Evolutionary conservation across 1,139 yeast species (phyloP).

Genomic region (Meyerozyma elateridarum): DNA sequence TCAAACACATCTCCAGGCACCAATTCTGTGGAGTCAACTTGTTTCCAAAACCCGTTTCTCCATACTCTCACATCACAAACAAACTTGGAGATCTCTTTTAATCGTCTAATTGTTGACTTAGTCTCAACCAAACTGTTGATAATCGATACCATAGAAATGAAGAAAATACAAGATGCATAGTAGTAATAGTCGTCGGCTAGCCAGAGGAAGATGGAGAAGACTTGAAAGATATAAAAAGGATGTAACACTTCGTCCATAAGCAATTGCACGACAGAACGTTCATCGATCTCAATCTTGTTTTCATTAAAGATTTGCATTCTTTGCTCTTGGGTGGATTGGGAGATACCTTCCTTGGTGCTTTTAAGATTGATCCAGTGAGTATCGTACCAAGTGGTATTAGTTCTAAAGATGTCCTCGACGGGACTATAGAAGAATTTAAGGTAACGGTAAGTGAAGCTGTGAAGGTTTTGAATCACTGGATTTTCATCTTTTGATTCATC

Average conservation of each 20-base stretch:
- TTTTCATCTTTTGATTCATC: constrained; percentile 33
- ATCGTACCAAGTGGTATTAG: constrained; percentile 87
- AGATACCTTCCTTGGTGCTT: constrained; percentile 63
- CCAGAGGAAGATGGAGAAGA: constrained; percentile 89
- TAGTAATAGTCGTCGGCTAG: constrained; percentile 86
- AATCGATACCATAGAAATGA: constrained; percentile 79
- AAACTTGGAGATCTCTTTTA: constrained; percentile 69
- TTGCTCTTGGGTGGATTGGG: constrained; percentile 63
- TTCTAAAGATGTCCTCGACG: constrained; percentile 74
- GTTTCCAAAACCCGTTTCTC: constrained; percentile 93
- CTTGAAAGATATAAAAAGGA: constrained; percentile 92
- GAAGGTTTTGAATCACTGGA: constrained; percentile 66
- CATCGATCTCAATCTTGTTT: constrained; percentile 71
- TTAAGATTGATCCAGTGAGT: constrained; percentile 61
- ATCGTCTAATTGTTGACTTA: constrained; percentile 62
- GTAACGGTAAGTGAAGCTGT: constrained; percentile 76
- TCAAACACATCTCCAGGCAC: constrained; percentile 97
- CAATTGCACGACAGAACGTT: constrained; percentile 60
- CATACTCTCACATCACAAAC: constrained; percentile 82
- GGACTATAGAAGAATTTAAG: constrained; percentile 82
- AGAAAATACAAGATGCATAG: constrained; percentile 86
- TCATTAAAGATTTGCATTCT: constrained; percentile 71
- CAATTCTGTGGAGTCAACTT: constrained; percentile 68
- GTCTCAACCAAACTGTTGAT: constrained; percentile 81
- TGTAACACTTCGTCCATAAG: constrained; percentile 85